Percentiles rank a stretch among this genome's conserved stretches.
Conservation (phyloP, 257 asterid species). For the Nicotiana knightiana region DNA sequence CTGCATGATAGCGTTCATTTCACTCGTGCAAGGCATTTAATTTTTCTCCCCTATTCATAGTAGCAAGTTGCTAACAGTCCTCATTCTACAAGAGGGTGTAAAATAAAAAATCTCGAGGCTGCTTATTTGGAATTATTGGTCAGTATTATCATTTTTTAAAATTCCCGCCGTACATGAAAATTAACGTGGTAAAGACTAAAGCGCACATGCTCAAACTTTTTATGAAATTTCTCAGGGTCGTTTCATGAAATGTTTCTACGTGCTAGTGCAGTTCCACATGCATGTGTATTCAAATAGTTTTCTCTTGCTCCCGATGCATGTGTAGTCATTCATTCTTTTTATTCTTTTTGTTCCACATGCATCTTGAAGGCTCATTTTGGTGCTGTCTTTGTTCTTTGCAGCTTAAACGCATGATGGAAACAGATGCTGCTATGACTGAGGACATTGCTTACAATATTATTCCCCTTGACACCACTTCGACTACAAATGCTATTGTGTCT, state of each 20-base stretch:
- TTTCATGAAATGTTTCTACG: background rate
- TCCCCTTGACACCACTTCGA: slow-evolving; percentile 79
- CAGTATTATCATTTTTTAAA: background rate
- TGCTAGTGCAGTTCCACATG: slow-evolving; percentile 2
- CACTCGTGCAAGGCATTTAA: background rate
- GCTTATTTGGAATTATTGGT: background rate
- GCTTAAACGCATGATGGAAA: slow-evolving; percentile 89
- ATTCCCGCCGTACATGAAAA: background rate
- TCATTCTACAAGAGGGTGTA: background rate
- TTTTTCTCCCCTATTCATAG: background rate
- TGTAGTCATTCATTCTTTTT: background rate
- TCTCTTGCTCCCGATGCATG: background rate
- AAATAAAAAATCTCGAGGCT: background rate
- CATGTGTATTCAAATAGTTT: background rate
- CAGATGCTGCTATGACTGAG: slow-evolving; percentile 98
- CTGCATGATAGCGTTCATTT: background rate
- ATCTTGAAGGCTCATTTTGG: slow-evolving; percentile 7
- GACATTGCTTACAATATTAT: slow-evolving; percentile 86
- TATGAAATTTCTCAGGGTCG: background rate
- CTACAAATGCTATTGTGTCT: slow-evolving; percentile 62
- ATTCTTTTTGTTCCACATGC: background rate
- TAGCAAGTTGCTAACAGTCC: background rate
- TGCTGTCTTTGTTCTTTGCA: slow-evolving; percentile 30
- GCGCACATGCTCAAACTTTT: background rate
- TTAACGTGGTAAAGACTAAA: background rate